Base-by-base conservation (phyloP, 306 rosid genomes). In the Begonia fuchsioides region DNA sequence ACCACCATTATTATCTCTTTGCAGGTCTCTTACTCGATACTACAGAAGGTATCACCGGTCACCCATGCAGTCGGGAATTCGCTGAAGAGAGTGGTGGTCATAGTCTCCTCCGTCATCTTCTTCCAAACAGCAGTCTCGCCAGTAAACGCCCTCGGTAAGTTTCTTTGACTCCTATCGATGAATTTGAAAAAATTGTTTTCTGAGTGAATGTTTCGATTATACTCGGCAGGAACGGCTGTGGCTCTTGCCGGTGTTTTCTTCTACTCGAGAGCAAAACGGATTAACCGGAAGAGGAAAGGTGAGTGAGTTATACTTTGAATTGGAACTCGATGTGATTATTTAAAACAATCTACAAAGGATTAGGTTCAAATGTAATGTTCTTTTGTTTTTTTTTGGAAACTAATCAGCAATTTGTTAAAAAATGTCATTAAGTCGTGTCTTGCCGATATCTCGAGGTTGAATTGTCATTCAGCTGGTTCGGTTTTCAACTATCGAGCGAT, bases 11-110 rank as follows among this genome's bases (percentile, higher is more conserved):
- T 20, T 20, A 20, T 20, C 32, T 20, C 14, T 46, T 38, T 70
- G 78, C 76, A 92, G 98, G 98, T 92, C 63, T 68, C 98, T 32
- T 85, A 92, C 38, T 82, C 86, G 98, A 85, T 92, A 71, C 68
- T 92, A 74, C 70, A 71, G 62, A 79, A 87, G 69, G 98, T 92
- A 52, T 92, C 98, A 39, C 98, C 98, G 45, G 96, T 92, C 51
- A 82, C 93, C 11, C 98, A 82, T 66, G 85, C 98, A 0, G 98
- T 85, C 0, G 94, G 83, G 16, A 92, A 92, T 57, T 85, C 94
- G 59, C 75, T 85, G 70, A 92, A 92, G 78, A 72, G 98, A 18
- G 98, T 92, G 53, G 94, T 79, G 64, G 98, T 92, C 55, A 82
- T 92, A 1, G 86, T 80, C 53, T 85, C 96, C 87, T 69, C 98